Percentiles rank a stretch among this genome's conserved stretches.
Conservation (phyloP, 2,329 filamentous ascomycete genomes). For the Geoglossum cookeanum region DNA sequence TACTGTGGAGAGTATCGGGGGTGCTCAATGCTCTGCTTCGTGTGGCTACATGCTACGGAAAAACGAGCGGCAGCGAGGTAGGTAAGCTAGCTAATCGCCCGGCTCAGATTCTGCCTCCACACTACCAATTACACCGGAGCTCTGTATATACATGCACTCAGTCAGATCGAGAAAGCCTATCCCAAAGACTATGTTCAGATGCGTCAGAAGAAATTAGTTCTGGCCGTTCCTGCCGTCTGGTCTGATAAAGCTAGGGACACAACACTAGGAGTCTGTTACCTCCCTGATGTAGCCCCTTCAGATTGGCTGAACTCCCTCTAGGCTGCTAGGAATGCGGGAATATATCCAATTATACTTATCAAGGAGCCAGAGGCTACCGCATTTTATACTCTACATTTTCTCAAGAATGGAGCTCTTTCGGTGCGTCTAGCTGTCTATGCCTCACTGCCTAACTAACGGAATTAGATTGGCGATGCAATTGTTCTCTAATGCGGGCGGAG, state of each 20-base stretch:
- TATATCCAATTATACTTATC: conserved; percentile 12
- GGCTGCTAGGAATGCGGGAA: conserved; percentile 11
- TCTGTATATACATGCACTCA: conserved; percentile 12
- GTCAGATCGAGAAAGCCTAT: conserved; percentile 4
- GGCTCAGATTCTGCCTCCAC: too few species aligned
- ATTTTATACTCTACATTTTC: conserved; percentile 15
- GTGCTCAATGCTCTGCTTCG: too few species aligned
- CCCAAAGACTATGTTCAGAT: conserved; percentile 7
- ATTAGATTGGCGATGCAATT: conserved; percentile 16
- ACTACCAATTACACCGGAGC: conserved; percentile 12
- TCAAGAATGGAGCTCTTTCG: conserved; percentile 13
- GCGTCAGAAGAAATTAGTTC: conserved; percentile 11
- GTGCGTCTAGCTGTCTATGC: conserved; percentile 1
- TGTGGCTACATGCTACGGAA: too few species aligned
- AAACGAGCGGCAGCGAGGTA: too few species aligned
- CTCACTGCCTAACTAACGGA: too few species aligned
- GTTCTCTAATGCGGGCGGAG: conserved; percentile 22
- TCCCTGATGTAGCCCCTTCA: not conserved
- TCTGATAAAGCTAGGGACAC: conserved; percentile 18
- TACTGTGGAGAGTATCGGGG: too few species aligned
- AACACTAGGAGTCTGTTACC: conserved; percentile 9
- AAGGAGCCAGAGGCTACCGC: conserved; percentile 18
- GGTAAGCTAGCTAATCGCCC: too few species aligned
- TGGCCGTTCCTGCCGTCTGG: conserved; percentile 19
- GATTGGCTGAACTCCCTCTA: conserved; percentile 2